phyloP scores from a whole-genome alignment of 2,329 filamentous ascomycete species.

The Fusarium dimerum region DNA sequence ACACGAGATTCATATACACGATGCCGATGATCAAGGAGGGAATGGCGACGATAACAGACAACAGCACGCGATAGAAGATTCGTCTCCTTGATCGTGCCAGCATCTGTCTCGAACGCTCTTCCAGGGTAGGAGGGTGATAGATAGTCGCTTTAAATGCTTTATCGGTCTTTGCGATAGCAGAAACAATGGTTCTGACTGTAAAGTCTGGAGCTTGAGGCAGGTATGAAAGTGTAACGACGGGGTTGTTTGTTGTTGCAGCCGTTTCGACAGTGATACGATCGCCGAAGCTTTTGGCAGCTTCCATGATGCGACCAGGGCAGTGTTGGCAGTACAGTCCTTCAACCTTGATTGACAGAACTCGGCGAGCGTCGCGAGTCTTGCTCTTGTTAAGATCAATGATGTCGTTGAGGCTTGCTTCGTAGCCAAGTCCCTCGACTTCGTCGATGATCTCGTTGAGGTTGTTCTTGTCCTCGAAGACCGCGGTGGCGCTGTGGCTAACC shows the following conservation, averaged over 20 bases:
- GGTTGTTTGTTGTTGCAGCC: neutral
- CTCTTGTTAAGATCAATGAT: neutral
- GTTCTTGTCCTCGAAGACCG: neutral
- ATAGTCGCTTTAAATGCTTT: conserved; percentile 50
- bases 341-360: neutral
- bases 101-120: conserved; percentile 60
- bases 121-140: conserved; percentile 59
- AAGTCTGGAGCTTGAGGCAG: conserved; percentile 49
- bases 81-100: conserved; percentile 54
- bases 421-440: neutral
- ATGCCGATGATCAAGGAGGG: conserved; percentile 65
- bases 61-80: conserved; percentile 53
- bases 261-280: conserved; percentile 42
- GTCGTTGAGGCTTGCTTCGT: neutral
- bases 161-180: conserved; percentile 48
- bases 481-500: neutral
- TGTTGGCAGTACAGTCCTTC: neutral
- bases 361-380: neutral
- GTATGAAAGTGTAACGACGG: conserved; percentile 44
- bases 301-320: conserved; percentile 9
- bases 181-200: conserved; percentile 57
- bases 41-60: conserved; percentile 56
- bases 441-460: neutral
- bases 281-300: conserved; percentile 43
- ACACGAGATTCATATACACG: conserved; percentile 63